A percentile compares a stretch with the other conserved stretches of the same genome.
Conservation (phyloP, 345 rosid genomes). For the Murraya koenigii region DNA sequence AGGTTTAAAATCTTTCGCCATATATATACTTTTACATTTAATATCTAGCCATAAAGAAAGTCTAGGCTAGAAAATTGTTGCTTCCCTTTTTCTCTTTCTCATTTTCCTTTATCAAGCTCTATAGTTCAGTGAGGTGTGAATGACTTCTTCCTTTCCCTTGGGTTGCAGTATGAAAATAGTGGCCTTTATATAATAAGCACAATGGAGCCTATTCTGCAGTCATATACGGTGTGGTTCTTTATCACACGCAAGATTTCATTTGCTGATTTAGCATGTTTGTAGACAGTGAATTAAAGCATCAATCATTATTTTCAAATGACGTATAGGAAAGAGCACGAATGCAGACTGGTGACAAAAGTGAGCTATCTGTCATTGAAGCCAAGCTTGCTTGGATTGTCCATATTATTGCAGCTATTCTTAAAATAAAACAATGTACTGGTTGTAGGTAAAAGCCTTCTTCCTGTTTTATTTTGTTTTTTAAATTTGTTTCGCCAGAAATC, state of each 20-base stretch:
- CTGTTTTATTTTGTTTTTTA: background rate
- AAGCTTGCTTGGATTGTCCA: constrained; percentile 98
- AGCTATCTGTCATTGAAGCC: constrained; percentile 81
- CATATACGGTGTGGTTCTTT: constrained; percentile 71
- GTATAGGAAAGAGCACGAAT: constrained; percentile 73
- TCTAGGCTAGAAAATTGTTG: constrained; percentile 5
- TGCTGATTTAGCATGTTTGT: constrained; percentile 9
- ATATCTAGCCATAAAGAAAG: constrained; percentile 2
- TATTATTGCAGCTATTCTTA: constrained; percentile 88
- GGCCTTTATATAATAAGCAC: constrained; percentile 75
- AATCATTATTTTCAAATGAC: constrained; percentile 13
- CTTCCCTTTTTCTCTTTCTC: background rate
- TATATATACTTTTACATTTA: background rate
- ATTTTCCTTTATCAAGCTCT: background rate
- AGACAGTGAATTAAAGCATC: constrained; percentile 5
- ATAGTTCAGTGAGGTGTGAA: background rate
- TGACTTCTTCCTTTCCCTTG: constrained; percentile 1
- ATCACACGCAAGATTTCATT: constrained; percentile 2
- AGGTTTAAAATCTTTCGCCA: constrained; percentile 45
- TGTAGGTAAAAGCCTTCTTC: constrained; percentile 55
- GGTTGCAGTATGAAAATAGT: constrained; percentile 86
- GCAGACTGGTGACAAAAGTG: constrained; percentile 60
- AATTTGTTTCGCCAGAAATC: constrained; percentile 9
- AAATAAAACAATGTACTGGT: constrained; percentile 83
- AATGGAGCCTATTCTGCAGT: constrained; percentile 92